These are phyloP conservation scores for Chloroidium sp. DNA, from an alignment of 163 green algal genomes.

Conservation along the genomic window DNA sequence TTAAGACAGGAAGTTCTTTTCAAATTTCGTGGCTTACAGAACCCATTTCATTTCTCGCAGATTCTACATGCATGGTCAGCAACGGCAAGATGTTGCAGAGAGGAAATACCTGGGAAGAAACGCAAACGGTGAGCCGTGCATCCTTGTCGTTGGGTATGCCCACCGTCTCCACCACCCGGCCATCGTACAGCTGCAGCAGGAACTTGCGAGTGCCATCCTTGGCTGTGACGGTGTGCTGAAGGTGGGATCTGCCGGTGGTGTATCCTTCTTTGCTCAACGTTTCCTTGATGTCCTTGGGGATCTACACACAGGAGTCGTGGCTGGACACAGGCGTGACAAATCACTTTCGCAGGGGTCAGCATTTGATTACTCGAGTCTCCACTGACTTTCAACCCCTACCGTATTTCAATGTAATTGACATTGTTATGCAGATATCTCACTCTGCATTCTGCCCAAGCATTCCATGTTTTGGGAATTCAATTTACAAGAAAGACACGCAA, in stretches of 20 bases:
- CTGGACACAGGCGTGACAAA: neutral
- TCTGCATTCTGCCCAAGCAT: too few relatives aligned
- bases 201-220: constrained; percentile 85
- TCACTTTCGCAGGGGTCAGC: neutral
- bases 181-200: constrained; percentile 82
- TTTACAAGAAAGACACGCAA: too few relatives aligned
- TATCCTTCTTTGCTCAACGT: constrained; percentile 43
- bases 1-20: too few relatives aligned
- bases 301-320: constrained; percentile 15
- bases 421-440: too few relatives aligned
- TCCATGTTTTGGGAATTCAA: too few relatives aligned
- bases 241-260: constrained; percentile 52
- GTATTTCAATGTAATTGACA: too few relatives aligned
- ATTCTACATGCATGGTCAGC: too few relatives aligned
- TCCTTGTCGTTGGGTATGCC: constrained; percentile 71
- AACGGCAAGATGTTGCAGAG: too few relatives aligned
- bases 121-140: constrained; percentile 84
- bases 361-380: neutral
- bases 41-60: too few relatives aligned
- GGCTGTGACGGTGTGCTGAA: constrained; percentile 48
- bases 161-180: constrained; percentile 76
- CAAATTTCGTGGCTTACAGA: too few relatives aligned
- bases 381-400: too few relatives aligned
- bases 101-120: constrained; percentile 77
- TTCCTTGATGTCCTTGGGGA: constrained; percentile 52